Evolutionary conservation across 768 basidiomycete genomes (phyloP).

Genomic region (Neoboletus brunneissimus): DNA sequence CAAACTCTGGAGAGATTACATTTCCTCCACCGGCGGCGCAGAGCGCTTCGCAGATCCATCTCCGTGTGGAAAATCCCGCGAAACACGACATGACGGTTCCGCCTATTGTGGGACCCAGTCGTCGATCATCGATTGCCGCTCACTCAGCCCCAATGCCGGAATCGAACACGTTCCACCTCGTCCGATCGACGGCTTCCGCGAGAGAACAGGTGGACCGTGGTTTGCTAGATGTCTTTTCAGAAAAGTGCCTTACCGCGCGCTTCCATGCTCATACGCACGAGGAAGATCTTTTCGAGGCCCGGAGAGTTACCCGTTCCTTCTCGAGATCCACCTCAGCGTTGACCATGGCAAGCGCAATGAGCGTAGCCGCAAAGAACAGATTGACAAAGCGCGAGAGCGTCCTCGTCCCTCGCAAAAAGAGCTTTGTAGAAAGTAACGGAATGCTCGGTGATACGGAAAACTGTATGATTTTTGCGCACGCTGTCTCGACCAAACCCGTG

Average conservation of each 20-base stretch:
- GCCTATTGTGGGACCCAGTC: constrained; percentile 36
- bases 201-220: constrained; percentile 74
- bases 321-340: constrained; percentile 57
- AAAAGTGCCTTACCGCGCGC: constrained; percentile 65
- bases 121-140: constrained; percentile 58
- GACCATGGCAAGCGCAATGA: constrained; percentile 56
- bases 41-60: constrained; percentile 17
- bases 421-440: constrained; percentile 37
- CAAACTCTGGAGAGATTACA: constrained; percentile 2
- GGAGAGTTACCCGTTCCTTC: constrained; percentile 44
- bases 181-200: constrained; percentile 61
- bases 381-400: constrained; percentile 70
- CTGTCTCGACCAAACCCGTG: constrained; percentile 9
- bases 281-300: constrained; percentile 59
- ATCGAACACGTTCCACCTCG: constrained; percentile 58
- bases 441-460: constrained; percentile 18
- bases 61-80: constrained; percentile 13
- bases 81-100: constrained; percentile 20
- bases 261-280: constrained; percentile 61
- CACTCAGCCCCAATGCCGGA: constrained; percentile 50
- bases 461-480: background rate
- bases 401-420: constrained; percentile 58
- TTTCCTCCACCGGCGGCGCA: constrained; percentile 1
- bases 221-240: constrained; percentile 78
- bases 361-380: constrained; percentile 50